These are phyloP conservation scores for Kwoniella newhampshirensis DNA, from an alignment of 768 basidiomycete genomes.

Conservation along the genomic window DNA sequence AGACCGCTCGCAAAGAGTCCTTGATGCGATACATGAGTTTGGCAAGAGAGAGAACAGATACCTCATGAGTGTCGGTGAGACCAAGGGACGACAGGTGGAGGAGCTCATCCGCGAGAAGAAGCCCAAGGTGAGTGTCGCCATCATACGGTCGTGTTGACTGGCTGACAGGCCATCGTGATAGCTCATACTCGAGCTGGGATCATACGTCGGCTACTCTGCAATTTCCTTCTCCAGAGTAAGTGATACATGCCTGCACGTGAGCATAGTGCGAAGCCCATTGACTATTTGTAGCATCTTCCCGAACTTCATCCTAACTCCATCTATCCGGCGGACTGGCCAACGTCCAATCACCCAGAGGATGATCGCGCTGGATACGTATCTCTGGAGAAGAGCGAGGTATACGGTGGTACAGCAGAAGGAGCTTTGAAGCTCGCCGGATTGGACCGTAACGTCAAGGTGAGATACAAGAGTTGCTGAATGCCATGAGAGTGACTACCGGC, in stretches of 20 bases:
- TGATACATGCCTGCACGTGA: neutral
- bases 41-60: slow-evolving; percentile 50
- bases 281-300: slow-evolving; percentile 31
- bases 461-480: slow-evolving; percentile 6
- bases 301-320: slow-evolving; percentile 32
- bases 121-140: slow-evolving; percentile 37
- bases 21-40: slow-evolving; percentile 50
- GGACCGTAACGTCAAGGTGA: slow-evolving; percentile 44
- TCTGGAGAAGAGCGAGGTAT: slow-evolving; percentile 47
- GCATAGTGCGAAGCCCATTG: neutral
- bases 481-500: too few relatives aligned
- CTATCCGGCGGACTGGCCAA: slow-evolving; percentile 42
- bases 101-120: slow-evolving; percentile 42
- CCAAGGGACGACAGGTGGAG: slow-evolving; percentile 47
- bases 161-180: too few relatives aligned
- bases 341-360: slow-evolving; percentile 14
- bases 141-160: too few relatives aligned
- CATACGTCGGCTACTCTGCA: slow-evolving; percentile 51
- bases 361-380: slow-evolving; percentile 50
- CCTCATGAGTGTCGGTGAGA: slow-evolving; percentile 52
- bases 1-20: slow-evolving; percentile 40
- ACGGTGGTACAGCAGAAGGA: slow-evolving; percentile 42
- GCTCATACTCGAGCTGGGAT: slow-evolving; percentile 48
- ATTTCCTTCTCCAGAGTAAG: slow-evolving; percentile 47
- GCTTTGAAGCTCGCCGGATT: slow-evolving; percentile 46